Evolutionary conservation across 2,329 filamentous ascomycete genomes (phyloP).

Genomic region (Paracamarosporium sp.): DNA sequence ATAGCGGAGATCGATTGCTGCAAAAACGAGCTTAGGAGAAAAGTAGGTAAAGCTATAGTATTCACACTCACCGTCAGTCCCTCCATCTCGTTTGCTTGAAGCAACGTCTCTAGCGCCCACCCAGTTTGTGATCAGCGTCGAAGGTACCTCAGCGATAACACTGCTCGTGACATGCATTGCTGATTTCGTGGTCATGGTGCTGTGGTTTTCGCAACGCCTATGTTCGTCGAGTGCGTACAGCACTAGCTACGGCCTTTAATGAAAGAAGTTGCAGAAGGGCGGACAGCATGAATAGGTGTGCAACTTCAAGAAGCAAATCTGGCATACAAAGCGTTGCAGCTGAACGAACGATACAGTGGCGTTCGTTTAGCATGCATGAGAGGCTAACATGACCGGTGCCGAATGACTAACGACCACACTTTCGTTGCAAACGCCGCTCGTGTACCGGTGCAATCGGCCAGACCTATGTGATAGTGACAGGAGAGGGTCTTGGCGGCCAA

Average conservation of each 20-base stretch:
- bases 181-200: background rate
- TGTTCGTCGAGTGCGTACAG: background rate
- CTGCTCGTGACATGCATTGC: background rate
- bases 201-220: background rate
- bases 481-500: background rate
- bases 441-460: background rate
- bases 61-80: background rate
- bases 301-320: background rate
- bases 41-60: background rate
- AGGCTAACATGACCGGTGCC: background rate
- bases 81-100: background rate
- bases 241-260: background rate
- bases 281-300: background rate
- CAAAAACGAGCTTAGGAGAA: too few species aligned
- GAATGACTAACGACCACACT: background rate
- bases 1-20: too few species aligned
- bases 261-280: background rate
- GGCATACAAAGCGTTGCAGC: background rate
- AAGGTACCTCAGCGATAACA: background rate
- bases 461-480: constrained; percentile 2
- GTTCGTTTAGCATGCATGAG: background rate
- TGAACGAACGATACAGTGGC: background rate
- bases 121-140: background rate
- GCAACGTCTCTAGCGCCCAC: background rate
- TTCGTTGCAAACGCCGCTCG: constrained; percentile 2